Base-by-base conservation (phyloP, 2,329 filamentous ascomycete genomes). In the Blastomyces parvus region DNA sequence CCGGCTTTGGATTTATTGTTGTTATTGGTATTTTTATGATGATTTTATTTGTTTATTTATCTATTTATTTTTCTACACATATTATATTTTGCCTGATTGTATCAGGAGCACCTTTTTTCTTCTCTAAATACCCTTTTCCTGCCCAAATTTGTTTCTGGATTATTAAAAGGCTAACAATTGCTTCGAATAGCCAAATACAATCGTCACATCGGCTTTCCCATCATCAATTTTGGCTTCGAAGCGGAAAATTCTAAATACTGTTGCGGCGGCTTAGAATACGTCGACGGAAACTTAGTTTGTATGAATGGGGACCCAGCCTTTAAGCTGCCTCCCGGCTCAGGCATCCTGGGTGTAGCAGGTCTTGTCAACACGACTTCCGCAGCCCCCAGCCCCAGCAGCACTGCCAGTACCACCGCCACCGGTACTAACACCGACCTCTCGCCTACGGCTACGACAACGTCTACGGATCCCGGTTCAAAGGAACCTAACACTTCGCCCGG, bases 261-360 rank as follows among this genome's bases (percentile, higher is more conserved):
- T 63, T 73, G 72, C 64, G 71, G 70, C 11, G 67, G 64, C 7
- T 64, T 68, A 0, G 59, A 68, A 25, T 62, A 60, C 30, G 44
- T 59, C 27, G 59, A 63, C 33, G 46, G 66, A 8, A 48, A 63
- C 0, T 46, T 66, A 2, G 48, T 64, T 7, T 73, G 71, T 61
- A 64, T 63, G 22, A 58, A 67, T 60, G 62, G 70, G 48, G 59
- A 66, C 59, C 40, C 71, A 48, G 59, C 69, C 62, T 69, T 76
- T 66, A 19, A 67, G 44, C 58, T 74, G 19, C 25, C 69, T 60
- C 59, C 69, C 22, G 66, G 68, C 2, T 44, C 69, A 25, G 59
- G 70, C 5, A 52, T 73, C 27, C 13, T 67, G 8, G 69, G 69
- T 7, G 59, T 65, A 50, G 69, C 68, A 33, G 66, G 66, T 8